Conservation (phyloP, 129 eudicot species). For the Smallanthus sonchifolius region DNA sequence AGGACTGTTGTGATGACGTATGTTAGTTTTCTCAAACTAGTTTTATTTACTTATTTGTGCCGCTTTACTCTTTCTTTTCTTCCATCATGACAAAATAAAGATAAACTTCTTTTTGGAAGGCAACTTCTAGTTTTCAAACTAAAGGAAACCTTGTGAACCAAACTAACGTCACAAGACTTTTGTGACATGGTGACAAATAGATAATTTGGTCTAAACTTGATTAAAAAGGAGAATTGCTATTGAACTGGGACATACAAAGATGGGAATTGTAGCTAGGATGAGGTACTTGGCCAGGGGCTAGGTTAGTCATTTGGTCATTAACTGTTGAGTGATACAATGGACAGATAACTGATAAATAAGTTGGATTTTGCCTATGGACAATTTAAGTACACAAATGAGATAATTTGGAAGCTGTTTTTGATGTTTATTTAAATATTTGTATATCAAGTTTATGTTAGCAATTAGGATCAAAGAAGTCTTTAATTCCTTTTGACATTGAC, state of each 20-base stretch:
- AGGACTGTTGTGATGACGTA: conserved; percentile 82
- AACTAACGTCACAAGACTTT: not conserved
- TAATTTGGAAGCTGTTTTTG: not conserved
- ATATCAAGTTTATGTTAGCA: too few species aligned
- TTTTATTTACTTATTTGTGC: not conserved
- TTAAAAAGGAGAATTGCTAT: too few species aligned
- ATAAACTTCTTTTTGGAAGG: not conserved
- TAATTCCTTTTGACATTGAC: too few species aligned
- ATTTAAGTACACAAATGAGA: not conserved
- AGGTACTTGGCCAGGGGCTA: too few species aligned
- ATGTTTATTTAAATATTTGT: not conserved
- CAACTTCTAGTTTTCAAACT: not conserved
- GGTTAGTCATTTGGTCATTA: too few species aligned
- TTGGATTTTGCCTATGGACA: too few species aligned
- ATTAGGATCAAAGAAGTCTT: too few species aligned
- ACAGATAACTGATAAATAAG: too few species aligned
- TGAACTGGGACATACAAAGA: too few species aligned
- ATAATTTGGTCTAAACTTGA: not conserved
- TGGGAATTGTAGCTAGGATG: too few species aligned
- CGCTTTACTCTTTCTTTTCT: not conserved
- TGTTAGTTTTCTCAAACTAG: conserved; percentile 7
- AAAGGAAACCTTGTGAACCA: not conserved
- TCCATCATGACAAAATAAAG: not conserved
- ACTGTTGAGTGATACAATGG: too few species aligned
- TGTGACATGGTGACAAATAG: not conserved